A percentile compares a stretch with the other conserved stretches of the same genome.
Evolutionary conservation across 2,329 filamentous ascomycete species (phyloP).

Genomic region (Rhinocladiella mackenziei): DNA sequence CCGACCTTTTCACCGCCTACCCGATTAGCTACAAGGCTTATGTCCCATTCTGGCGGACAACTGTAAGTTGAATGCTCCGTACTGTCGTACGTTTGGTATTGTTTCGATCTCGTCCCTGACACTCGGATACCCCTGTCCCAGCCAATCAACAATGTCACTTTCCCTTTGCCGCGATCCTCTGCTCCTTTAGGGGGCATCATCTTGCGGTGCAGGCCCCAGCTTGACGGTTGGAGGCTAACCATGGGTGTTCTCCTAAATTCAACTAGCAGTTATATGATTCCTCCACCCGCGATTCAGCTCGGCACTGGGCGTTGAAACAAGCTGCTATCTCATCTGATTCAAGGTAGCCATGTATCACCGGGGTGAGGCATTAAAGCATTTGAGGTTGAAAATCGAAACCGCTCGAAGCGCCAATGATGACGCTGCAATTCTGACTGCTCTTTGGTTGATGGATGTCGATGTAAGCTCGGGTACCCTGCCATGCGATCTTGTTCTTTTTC

Average conservation of each 20-base stretch:
- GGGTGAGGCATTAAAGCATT: constrained; percentile 16
- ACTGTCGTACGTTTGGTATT: neutral
- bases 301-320: constrained; percentile 16
- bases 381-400: constrained; percentile 17
- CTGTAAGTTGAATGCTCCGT: constrained; percentile 7
- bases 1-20: constrained; percentile 16
- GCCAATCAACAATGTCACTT: too few relatives aligned
- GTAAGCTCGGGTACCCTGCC: too few relatives aligned
- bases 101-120: too few relatives aligned
- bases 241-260: too few relatives aligned
- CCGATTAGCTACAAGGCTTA: constrained; percentile 12
- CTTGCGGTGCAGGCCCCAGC: too few relatives aligned
- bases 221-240: too few relatives aligned
- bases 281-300: constrained; percentile 19
- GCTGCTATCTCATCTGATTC: constrained; percentile 23
- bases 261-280: constrained; percentile 19
- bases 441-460: constrained; percentile 24
- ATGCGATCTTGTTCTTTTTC: too few relatives aligned
- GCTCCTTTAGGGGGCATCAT: too few relatives aligned
- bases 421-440: constrained; percentile 19
- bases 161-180: too few relatives aligned
- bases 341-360: constrained; percentile 22
- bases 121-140: too few relatives aligned
- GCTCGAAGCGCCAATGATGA: constrained; percentile 15
- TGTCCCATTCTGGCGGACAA: constrained; percentile 21